phyloP scores from a whole-genome alignment of 2,329 filamentous ascomycete species.

The Coleophoma cylindrospora region DNA sequence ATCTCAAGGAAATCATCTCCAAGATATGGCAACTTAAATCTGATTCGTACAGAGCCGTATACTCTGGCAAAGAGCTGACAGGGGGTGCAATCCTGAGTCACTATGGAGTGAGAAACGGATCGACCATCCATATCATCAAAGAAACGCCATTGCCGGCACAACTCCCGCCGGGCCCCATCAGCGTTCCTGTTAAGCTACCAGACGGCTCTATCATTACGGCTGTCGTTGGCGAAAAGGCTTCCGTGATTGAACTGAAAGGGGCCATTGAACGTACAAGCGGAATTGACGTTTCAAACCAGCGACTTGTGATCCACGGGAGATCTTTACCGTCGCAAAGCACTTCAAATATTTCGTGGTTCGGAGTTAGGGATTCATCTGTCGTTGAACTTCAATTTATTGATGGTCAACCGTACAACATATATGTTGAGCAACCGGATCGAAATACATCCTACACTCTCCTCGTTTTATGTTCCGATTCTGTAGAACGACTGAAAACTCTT shows the following conservation, averaged over 20 bases:
- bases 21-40: neutral
- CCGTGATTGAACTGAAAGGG: neutral
- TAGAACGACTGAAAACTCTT: neutral
- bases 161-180: neutral
- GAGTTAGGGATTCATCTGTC: neutral
- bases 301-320: neutral
- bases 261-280: neutral
- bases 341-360: neutral
- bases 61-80: neutral
- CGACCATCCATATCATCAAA: neutral
- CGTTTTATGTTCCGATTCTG: slow-evolving; percentile 1
- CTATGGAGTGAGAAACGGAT: neutral
- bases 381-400: neutral
- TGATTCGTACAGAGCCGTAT: neutral
- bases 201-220: neutral
- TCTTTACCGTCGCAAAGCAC: neutral
- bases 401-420: neutral
- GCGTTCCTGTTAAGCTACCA: neutral
- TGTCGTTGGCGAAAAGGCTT: neutral
- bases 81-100: neutral
- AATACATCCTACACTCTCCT: neutral
- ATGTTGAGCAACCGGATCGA: neutral
- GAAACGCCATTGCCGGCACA: too few relatives aligned
- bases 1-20: neutral
- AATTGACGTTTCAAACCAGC: neutral